phyloP scores from a whole-genome alignment of 2,329 filamentous ascomycete species.

The Aotearoamyces nothofagi region DNA sequence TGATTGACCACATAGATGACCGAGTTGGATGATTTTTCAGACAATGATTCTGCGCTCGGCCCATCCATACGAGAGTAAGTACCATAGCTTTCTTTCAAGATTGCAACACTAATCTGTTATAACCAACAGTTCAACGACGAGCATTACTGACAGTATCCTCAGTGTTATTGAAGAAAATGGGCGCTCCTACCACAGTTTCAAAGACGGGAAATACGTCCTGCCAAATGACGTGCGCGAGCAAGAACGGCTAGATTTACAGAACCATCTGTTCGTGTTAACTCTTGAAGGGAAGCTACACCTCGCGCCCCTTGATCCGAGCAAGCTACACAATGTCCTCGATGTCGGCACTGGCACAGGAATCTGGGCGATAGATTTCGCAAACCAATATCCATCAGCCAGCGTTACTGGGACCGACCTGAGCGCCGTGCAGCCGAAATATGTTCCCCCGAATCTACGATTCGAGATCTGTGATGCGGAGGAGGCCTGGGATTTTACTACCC shows the following conservation, averaged over 20 bases:
- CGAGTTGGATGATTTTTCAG: too few species aligned
- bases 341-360: slow-evolving; percentile 4
- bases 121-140: background rate
- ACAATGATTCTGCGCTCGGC: background rate
- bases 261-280: slow-evolving; percentile 1
- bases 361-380: slow-evolving; percentile 4
- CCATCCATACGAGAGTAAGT: background rate
- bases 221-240: slow-evolving; percentile 2
- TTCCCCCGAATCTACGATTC: slow-evolving; percentile 10
- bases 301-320: slow-evolving; percentile 4
- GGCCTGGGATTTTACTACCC: slow-evolving; percentile 11
- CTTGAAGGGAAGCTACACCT: slow-evolving; percentile 1
- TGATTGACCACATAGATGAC: too few species aligned
- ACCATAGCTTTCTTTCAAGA: background rate
- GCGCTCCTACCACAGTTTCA: slow-evolving; percentile 26
- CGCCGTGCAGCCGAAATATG: slow-evolving; percentile 2
- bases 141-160: slow-evolving; percentile 1
- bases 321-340: slow-evolving; percentile 2
- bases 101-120: background rate
- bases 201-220: slow-evolving; percentile 2
- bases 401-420: slow-evolving; percentile 4
- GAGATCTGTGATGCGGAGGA: slow-evolving; percentile 10
- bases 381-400: slow-evolving; percentile 1
- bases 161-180: slow-evolving; percentile 23
- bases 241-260: slow-evolving; percentile 2